A percentile compares a stretch with the other conserved stretches of the same genome.
phyloP scores from a whole-genome alignment of 2,329 filamentous ascomycete genomes.

The Exophiala spinifera region DNA sequence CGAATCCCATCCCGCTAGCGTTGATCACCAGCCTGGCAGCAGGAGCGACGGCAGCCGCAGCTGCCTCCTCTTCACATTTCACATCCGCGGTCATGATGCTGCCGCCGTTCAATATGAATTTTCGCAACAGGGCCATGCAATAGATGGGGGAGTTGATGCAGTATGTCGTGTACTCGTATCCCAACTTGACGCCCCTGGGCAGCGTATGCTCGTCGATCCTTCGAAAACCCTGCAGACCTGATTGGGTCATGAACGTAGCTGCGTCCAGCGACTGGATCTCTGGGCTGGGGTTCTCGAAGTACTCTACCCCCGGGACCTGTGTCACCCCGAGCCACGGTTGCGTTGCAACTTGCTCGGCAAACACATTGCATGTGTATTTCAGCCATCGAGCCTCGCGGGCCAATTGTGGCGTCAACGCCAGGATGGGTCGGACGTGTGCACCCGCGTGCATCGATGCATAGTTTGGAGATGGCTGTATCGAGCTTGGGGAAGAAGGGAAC shows the following conservation, averaged over 20 bases:
- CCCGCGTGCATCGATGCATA: constrained; percentile 49
- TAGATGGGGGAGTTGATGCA: constrained; percentile 46
- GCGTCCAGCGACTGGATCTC: no score
- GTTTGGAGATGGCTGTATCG: constrained; percentile 36
- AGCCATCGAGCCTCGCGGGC: constrained; percentile 38
- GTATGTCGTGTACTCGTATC: constrained; percentile 41
- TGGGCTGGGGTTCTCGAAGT: constrained; percentile 43
- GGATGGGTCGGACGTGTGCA: constrained; percentile 48
- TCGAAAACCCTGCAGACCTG: constrained; percentile 38
- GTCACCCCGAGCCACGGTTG: constrained; percentile 39
- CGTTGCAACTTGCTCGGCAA: constrained; percentile 36
- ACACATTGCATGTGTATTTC: constrained; percentile 37
- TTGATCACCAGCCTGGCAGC: no score
- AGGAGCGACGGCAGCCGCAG: constrained; percentile 43
- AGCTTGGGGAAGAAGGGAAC: constrained; percentile 39
- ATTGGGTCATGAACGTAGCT: no score
- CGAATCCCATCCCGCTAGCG: no score
- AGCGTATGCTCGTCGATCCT: constrained; percentile 32
- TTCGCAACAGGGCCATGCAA: constrained; percentile 40
- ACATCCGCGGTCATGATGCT: no score
- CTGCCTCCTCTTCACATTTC: no score
- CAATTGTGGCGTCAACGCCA: constrained; percentile 37
- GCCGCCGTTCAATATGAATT: constrained; percentile 40
- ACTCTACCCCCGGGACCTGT: constrained; percentile 41
- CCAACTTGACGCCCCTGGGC: constrained; percentile 38